These are phyloP conservation scores for Aspergillus steynii DNA, from an alignment of 495 filamentous ascomycete genomes.

Conservation along the genomic window DNA sequence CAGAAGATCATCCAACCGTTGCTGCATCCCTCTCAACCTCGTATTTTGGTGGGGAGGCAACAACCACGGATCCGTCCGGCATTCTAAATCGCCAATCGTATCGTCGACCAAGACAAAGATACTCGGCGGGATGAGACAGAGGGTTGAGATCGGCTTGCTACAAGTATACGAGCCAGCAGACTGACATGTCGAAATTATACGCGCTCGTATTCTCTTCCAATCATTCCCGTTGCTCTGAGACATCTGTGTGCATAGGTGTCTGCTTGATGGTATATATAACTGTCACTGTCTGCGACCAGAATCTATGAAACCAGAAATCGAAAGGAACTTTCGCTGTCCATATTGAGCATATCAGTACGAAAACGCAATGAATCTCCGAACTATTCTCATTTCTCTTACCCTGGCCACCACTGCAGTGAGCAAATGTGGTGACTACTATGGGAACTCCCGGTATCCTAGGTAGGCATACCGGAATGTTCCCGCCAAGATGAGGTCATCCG, in stretches of 20 bases:
- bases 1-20: not conserved
- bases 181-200: not conserved
- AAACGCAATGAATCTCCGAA: not conserved
- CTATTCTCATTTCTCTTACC: not conserved
- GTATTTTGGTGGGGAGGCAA: not conserved
- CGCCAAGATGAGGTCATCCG: no score
- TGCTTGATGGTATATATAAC: not conserved
- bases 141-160: not conserved
- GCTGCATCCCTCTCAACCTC: not conserved
- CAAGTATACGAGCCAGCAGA: not conserved
- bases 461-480: no score
- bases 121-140: not conserved
- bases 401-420: not conserved
- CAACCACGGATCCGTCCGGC: not conserved
- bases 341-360: no score
- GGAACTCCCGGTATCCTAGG: not conserved
- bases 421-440: constrained; percentile 12
- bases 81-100: not conserved
- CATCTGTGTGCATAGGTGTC: not conserved
- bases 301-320: no score
- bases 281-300: no score
- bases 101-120: not conserved
- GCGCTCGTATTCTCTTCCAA: not conserved
- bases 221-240: not conserved
- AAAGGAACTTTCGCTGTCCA: no score